These are phyloP conservation scores for Neurospora cerealis DNA, from an alignment of 495 filamentous ascomycete genomes.

Conservation along the genomic window DNA sequence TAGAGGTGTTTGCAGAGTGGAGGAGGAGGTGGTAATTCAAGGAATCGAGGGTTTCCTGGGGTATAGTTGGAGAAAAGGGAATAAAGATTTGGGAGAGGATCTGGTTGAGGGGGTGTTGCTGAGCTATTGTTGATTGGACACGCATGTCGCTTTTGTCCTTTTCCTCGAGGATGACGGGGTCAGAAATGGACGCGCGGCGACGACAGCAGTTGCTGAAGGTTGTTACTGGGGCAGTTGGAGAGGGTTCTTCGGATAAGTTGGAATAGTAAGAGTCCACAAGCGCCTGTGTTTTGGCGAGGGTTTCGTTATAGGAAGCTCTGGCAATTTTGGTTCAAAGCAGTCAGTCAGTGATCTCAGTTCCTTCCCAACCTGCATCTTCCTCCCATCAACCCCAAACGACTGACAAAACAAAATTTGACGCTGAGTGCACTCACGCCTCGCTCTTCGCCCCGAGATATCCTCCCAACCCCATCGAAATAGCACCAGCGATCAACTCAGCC, in stretches of 20 bases:
- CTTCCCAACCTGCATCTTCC: not conserved
- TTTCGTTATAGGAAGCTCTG: constrained; percentile 13
- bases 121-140: not conserved
- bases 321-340: not conserved
- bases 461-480: constrained; percentile 58
- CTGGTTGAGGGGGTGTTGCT: not conserved
- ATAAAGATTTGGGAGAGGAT: not conserved
- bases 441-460: constrained; percentile 46
- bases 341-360: not conserved
- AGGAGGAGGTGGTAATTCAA: constrained; percentile 22
- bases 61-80: not conserved
- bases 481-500: constrained; percentile 55
- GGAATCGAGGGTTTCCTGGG: constrained; percentile 16
- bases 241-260: not conserved
- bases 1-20: not conserved
- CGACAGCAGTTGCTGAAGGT: not conserved
- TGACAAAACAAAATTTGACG: not conserved
- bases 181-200: not conserved
- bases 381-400: not conserved
- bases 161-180: not conserved
- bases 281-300: not conserved
- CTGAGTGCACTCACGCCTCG: constrained; percentile 15
- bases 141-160: not conserved
- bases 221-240: not conserved
- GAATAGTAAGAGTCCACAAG: not conserved